A percentile compares a stretch with the other conserved stretches of the same genome.
phyloP scores from a whole-genome alignment of 129 eudicot genomes.

The Artemisia tridentata region DNA sequence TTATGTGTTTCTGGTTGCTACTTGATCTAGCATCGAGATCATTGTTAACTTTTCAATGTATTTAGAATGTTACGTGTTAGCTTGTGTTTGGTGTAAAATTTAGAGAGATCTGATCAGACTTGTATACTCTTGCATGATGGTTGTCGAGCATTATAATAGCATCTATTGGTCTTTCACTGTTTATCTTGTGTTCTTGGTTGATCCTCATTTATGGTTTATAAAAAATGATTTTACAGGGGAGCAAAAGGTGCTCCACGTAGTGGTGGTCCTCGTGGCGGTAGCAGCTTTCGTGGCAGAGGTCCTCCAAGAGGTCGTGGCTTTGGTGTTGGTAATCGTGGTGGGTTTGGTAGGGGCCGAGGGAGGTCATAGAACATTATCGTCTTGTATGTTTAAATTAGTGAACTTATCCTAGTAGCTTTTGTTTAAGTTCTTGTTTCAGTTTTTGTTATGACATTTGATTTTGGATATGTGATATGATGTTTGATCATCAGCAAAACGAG shows the following conservation, averaged over 20 bases:
- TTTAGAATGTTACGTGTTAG: neutral
- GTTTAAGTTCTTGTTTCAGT: slow-evolving; percentile 15
- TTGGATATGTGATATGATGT: slow-evolving; percentile 18
- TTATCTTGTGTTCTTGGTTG: neutral
- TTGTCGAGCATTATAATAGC: neutral
- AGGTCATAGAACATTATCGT: slow-evolving; percentile 27
- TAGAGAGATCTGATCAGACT: too few relatives aligned
- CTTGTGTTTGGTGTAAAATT: too few relatives aligned
- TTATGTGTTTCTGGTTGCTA: slow-evolving; percentile 6
- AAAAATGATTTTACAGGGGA: slow-evolving; percentile 45
- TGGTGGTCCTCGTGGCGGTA: slow-evolving; percentile 33
- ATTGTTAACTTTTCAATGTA: neutral
- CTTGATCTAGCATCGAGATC: slow-evolving; percentile 13
- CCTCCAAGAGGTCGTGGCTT: slow-evolving; percentile 48
- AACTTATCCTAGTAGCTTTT: slow-evolving; percentile 18
- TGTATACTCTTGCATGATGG: neutral
- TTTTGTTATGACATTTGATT: slow-evolving; percentile 18
- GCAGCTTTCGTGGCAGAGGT: slow-evolving; percentile 50
- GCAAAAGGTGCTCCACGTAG: slow-evolving; percentile 42
- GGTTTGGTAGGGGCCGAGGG: slow-evolving; percentile 52
- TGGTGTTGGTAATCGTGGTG: slow-evolving; percentile 50
- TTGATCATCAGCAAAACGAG: neutral
- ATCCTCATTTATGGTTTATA: neutral
- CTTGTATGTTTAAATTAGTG: slow-evolving; percentile 22
- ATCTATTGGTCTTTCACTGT: neutral